Evolutionary conservation across 75 land plant species (phyloP).

Genomic region (Chamaecyparis obtusa): DNA sequence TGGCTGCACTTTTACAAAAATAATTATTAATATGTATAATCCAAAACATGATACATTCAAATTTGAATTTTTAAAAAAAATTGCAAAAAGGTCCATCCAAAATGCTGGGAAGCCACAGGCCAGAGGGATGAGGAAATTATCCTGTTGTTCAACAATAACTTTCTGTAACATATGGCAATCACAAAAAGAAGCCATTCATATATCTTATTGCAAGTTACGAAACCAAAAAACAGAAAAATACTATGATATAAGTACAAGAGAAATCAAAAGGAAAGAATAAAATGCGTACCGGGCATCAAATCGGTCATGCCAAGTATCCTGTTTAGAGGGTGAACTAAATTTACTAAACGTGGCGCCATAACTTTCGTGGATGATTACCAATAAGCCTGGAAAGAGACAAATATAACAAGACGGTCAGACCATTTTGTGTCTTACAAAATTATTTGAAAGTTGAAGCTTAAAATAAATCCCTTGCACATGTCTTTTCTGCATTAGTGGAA

Average conservation of each 20-base stretch:
- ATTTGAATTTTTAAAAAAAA: no score
- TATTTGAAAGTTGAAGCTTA: background rate
- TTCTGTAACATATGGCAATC: background rate
- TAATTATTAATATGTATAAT: no score
- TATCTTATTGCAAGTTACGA: background rate
- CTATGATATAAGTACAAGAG: background rate
- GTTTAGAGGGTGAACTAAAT: background rate
- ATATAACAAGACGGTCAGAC: background rate
- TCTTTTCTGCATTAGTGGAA: background rate
- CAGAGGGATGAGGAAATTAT: background rate
- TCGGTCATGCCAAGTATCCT: background rate
- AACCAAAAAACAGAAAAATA: background rate
- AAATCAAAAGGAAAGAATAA: background rate
- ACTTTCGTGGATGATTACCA: constrained; percentile 3
- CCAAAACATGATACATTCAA: no score
- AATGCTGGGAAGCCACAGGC: no score
- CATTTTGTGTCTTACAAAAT: background rate
- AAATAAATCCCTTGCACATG: background rate
- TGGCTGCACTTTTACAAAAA: no score
- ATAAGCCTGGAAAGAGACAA: background rate
- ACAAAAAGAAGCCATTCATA: background rate
- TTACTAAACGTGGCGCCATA: background rate
- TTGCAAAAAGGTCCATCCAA: no score
- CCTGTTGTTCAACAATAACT: background rate
- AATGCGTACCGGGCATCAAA: background rate